A percentile compares a stretch with the other conserved stretches of the same genome.
These are phyloP conservation scores for Podila minutissima DNA, from an alignment of 192 early-diverging fungal genomes.

Conservation along the genomic window DNA sequence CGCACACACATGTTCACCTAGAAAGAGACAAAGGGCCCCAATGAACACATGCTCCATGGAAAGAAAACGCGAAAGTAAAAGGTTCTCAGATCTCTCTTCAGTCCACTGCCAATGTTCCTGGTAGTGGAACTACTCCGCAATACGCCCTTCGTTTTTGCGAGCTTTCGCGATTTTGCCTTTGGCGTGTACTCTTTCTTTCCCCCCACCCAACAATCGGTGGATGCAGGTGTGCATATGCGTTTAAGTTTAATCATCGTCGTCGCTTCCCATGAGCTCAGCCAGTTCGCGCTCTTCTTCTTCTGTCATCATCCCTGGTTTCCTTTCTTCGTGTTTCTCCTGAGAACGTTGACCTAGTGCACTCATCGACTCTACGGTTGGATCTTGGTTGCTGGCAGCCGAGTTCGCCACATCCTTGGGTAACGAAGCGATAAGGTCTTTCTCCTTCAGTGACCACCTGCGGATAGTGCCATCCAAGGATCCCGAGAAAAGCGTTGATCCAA, in stretches of 20 bases:
- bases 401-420: constrained; percentile 14
- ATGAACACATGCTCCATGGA: too few relatives aligned
- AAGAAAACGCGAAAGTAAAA: too few relatives aligned
- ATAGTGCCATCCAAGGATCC: constrained; percentile 89
- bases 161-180: too few relatives aligned
- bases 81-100: too few relatives aligned
- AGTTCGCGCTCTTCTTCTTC: constrained; percentile 93
- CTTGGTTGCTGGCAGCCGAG: constrained; percentile 11
- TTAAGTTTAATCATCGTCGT: constrained; percentile 47
- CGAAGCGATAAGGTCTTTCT: constrained; percentile 12
- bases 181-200: too few relatives aligned
- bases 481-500: constrained; percentile 76
- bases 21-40: too few relatives aligned
- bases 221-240: background rate
- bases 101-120: too few relatives aligned
- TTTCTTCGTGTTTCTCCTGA: background rate
- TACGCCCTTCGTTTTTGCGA: too few relatives aligned
- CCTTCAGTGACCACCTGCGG: constrained; percentile 73
- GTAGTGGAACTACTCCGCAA: too few relatives aligned
- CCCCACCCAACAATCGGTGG: too few relatives aligned
- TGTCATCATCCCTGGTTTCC: constrained; percentile 63
- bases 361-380: too few relatives aligned
- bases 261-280: constrained; percentile 84
- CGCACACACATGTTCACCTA: too few relatives aligned
- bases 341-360: background rate